These are phyloP conservation scores for Paxillus ammoniavirescens DNA, from an alignment of 768 basidiomycete species.

Conservation along the genomic window DNA sequence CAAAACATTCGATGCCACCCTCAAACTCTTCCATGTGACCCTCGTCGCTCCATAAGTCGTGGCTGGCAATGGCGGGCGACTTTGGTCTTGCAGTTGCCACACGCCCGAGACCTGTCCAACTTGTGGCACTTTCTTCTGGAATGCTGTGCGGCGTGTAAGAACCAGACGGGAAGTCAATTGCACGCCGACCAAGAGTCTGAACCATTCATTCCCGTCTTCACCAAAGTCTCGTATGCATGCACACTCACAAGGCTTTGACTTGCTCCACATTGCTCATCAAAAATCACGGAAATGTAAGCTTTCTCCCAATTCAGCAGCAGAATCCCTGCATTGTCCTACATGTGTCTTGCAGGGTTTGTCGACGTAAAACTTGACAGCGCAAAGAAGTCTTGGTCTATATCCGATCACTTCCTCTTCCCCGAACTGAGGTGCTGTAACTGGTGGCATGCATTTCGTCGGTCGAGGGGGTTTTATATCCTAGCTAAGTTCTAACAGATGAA, in stretches of 20 bases:
- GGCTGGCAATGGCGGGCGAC: no score
- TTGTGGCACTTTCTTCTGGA: no score
- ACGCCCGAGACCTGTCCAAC: background rate
- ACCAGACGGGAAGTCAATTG: background rate
- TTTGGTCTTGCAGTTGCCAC: no score
- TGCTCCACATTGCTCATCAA: background rate
- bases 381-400: background rate
- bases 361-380: slow-evolving; percentile 1
- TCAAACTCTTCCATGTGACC: background rate
- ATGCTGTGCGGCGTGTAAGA: no score
- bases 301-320: background rate
- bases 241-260: no score
- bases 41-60: background rate
- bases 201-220: background rate
- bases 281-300: background rate
- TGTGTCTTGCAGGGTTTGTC: background rate
- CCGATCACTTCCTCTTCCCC: background rate
- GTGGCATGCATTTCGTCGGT: background rate
- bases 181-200: background rate
- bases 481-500: background rate
- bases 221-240: background rate
- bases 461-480: background rate
- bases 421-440: background rate
- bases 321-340: background rate
- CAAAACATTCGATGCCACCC: background rate